Evolutionary conservation across 2,329 filamentous ascomycete genomes (phyloP).

Genomic region (Emericellopsis cladophorae): DNA sequence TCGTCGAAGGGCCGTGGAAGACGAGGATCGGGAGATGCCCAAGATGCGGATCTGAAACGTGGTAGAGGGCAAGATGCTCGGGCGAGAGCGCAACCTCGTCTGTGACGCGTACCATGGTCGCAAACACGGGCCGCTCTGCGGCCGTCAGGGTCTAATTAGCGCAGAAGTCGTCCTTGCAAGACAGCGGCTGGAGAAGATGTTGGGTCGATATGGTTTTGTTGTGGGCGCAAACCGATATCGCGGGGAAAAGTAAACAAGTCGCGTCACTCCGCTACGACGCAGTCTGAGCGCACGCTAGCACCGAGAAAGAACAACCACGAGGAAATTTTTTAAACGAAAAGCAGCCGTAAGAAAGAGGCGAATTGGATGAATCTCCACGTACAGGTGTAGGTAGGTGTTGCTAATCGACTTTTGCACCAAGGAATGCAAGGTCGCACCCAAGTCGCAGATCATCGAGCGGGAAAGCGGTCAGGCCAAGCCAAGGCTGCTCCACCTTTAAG

Average conservation of each 20-base stretch:
- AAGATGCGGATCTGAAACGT: conserved; percentile 74
- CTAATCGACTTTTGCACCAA: neutral
- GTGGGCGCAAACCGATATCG: too few species aligned
- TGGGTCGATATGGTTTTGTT: neutral
- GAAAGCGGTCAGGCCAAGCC: neutral
- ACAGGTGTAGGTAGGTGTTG: neutral
- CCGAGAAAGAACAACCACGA: neutral
- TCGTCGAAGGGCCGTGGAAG: conserved; percentile 87
- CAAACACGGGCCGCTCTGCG: conserved; percentile 12
- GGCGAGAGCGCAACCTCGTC: conserved; percentile 68
- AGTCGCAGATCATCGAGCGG: neutral
- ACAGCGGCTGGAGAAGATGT: neutral
- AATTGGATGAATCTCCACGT: too few species aligned
- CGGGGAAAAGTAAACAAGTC: too few species aligned
- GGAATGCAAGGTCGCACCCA: neutral
- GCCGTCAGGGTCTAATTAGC: conserved; percentile 7
- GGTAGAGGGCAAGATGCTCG: conserved; percentile 77
- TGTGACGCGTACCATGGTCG: conserved; percentile 71
- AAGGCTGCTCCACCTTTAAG: neutral
- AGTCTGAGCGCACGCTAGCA: too few species aligned
- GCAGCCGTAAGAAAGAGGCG: too few species aligned
- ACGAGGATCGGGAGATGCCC: conserved; percentile 72
- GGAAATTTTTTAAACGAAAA: neutral
- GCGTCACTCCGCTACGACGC: neutral
- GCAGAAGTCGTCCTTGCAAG: neutral